Percentiles rank a stretch among this genome's conserved stretches.
phyloP scores from a whole-genome alignment of 2,329 filamentous ascomycete genomes.

The Trichoderma arundinaceum region DNA sequence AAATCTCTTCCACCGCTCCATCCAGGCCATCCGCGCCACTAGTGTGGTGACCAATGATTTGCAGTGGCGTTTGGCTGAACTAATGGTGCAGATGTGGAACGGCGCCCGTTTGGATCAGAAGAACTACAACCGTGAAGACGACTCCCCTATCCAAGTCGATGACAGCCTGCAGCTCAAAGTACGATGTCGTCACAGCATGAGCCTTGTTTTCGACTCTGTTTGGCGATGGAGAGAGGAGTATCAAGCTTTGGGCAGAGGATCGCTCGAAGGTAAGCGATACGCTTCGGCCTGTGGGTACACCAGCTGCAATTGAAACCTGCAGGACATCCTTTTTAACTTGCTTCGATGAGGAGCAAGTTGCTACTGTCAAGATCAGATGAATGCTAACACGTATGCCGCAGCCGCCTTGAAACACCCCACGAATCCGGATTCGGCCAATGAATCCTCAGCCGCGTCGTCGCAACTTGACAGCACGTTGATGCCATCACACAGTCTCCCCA shows the following conservation, averaged over 20 bases:
- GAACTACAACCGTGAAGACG: constrained; percentile 56
- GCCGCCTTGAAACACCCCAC: constrained; percentile 82
- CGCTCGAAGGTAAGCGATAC: constrained; percentile 68
- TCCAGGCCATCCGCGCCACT: constrained; percentile 71
- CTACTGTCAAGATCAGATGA: neutral
- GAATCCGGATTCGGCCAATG: constrained; percentile 77
- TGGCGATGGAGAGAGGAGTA: constrained; percentile 86
- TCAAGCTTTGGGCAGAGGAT: constrained; percentile 71
- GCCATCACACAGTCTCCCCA: constrained; percentile 46
- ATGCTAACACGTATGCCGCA: constrained; percentile 39
- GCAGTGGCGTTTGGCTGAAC: constrained; percentile 77
- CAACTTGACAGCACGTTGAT: constrained; percentile 67
- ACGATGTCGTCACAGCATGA: constrained; percentile 84
- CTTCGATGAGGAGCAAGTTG: constrained; percentile 5
- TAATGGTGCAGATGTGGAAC: constrained; percentile 90
- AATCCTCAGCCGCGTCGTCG: constrained; percentile 72
- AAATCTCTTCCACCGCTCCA: constrained; percentile 72
- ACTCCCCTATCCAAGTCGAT: constrained; percentile 61
- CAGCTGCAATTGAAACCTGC: constrained; percentile 31
- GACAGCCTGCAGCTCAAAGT: constrained; percentile 80
- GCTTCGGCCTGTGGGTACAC: constrained; percentile 29
- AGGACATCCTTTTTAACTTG: constrained; percentile 37
- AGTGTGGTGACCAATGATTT: constrained; percentile 80
- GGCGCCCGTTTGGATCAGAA: constrained; percentile 62
- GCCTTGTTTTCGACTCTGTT: constrained; percentile 81